phyloP scores from a whole-genome alignment of 208 protist genomes.

The Strigomonas oncopelti region DNA sequence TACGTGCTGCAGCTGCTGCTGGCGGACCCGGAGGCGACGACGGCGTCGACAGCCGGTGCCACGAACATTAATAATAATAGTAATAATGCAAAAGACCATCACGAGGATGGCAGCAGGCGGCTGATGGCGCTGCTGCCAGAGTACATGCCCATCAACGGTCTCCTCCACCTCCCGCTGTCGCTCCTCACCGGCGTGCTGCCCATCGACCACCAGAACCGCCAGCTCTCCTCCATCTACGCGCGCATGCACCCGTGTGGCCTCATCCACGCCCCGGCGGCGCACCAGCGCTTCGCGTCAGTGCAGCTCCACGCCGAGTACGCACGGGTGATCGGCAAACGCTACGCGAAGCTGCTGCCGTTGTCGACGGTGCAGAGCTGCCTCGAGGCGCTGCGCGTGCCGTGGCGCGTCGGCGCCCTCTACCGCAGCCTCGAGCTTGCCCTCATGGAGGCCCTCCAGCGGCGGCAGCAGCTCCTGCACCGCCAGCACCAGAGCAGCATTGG shows the following conservation, averaged over 20 bases:
- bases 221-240: conserved; percentile 36
- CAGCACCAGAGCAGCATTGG: conserved; percentile 15
- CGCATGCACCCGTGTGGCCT: conserved; percentile 60
- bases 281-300: not conserved
- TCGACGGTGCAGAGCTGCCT: conserved; percentile 38
- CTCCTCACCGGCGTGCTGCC: conserved; percentile 3
- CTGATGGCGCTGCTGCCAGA: not conserved
- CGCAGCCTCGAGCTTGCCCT: conserved; percentile 51
- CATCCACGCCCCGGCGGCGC: conserved; percentile 34
- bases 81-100: too few relatives aligned
- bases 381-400: conserved; percentile 38
- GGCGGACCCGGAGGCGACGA: not conserved
- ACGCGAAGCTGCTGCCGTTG: conserved; percentile 58
- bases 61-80: too few relatives aligned
- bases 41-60: not conserved
- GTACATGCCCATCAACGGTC: not conserved
- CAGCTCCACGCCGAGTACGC: conserved; percentile 45
- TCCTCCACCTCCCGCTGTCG: conserved; percentile 5
- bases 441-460: conserved; percentile 30
- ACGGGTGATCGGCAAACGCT: conserved; percentile 39
- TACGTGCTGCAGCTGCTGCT: not conserved
- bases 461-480: conserved; percentile 17
- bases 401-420: conserved; percentile 62
- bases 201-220: conserved; percentile 15
- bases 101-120: too few relatives aligned